Percentiles rank a stretch among this genome's conserved stretches.
Conservation (phyloP, 805 yeast genomes). For the Allodekkera sacchari region DNA sequence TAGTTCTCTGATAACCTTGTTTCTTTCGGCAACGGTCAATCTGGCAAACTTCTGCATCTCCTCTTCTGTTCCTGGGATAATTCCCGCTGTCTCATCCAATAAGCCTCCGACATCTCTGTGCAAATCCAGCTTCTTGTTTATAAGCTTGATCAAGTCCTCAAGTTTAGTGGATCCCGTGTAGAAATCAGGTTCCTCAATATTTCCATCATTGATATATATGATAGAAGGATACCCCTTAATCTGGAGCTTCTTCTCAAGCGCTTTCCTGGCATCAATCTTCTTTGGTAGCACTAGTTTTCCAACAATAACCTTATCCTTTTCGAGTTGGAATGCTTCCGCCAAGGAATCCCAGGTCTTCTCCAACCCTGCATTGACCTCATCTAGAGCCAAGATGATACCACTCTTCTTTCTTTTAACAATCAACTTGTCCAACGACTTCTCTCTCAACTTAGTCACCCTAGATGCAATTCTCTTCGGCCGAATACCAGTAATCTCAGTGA, state of each 20-base stretch:
- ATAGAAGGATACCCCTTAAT: conserved; percentile 60
- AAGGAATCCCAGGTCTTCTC: conserved; percentile 42
- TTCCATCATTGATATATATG: conserved; percentile 40
- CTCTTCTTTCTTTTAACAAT: conserved; percentile 28
- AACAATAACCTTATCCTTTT: conserved; percentile 31
- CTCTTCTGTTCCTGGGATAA: conserved; percentile 26
- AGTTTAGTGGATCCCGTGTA: conserved; percentile 38
- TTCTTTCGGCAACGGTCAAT: conserved; percentile 20
- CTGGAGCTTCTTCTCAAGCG: too few relatives aligned
- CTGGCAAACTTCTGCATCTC: conserved; percentile 23
- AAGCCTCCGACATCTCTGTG: conserved; percentile 35
- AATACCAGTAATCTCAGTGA: conserved; percentile 30
- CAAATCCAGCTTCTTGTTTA: conserved; percentile 34
- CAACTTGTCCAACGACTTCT: conserved; percentile 19
- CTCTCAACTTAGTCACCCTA: conserved; percentile 19
- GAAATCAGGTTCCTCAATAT: conserved; percentile 25
- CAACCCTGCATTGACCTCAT: conserved; percentile 48
- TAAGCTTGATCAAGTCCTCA: conserved; percentile 40
- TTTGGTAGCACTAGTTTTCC: conserved; percentile 37
- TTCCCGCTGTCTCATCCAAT: conserved; percentile 32
- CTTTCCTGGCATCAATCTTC: conserved; percentile 33
- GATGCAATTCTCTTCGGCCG: conserved; percentile 14
- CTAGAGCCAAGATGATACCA: conserved; percentile 48
- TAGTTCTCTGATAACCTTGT: conserved; percentile 21
- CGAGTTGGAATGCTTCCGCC: conserved; percentile 37